phyloP scores from a whole-genome alignment of 306 rosid genomes.

The Glycine soja region DNA sequence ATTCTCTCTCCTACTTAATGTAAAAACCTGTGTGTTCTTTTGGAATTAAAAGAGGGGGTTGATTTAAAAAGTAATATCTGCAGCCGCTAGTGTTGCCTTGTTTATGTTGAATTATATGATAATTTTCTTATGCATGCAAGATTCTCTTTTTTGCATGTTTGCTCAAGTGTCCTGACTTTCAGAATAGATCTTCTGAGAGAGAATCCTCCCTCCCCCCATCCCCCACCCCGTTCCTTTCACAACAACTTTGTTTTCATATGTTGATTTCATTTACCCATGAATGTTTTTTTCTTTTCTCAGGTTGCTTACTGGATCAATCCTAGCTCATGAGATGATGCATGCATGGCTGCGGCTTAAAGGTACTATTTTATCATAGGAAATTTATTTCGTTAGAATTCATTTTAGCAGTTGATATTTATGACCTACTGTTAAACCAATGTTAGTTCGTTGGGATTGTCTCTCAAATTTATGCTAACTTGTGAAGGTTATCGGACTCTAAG shows the following conservation, averaged over 20 bases:
- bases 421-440: not conserved
- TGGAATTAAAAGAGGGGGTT: conserved; percentile 10
- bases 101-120: not conserved
- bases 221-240: not conserved
- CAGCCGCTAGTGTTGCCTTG: not conserved
- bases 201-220: not conserved
- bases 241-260: not conserved
- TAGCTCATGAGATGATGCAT: conserved; percentile 99
- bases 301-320: conserved; percentile 93
- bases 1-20: not conserved
- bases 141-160: not conserved
- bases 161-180: not conserved
- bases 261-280: conserved; percentile 52
- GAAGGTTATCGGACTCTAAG: conserved; percentile 89
- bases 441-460: conserved; percentile 34
- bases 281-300: conserved; percentile 47
- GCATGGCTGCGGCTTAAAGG: conserved; percentile 98
- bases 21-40: conserved; percentile 3
- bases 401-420: conserved; percentile 28
- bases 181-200: not conserved
- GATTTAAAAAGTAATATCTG: conserved; percentile 28
- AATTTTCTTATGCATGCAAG: not conserved
- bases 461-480: conserved; percentile 26
- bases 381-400: conserved; percentile 25
- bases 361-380: conserved; percentile 38